Base-by-base conservation (phyloP, 2,329 filamentous ascomycete species). In the Fusarium dimerum region DNA sequence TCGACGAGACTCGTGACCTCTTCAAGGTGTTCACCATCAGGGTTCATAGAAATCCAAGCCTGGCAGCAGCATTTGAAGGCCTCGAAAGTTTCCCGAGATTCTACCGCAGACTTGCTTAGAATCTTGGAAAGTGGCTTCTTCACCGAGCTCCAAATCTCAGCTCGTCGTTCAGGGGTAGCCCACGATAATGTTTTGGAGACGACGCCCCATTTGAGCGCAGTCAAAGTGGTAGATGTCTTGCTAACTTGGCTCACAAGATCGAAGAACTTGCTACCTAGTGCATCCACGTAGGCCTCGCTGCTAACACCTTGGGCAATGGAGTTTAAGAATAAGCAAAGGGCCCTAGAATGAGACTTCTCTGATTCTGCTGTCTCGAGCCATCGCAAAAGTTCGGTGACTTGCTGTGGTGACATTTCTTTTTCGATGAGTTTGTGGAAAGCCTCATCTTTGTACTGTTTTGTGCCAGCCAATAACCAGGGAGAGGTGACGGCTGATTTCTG, bases 391-490 rank as follows among this genome's bases (percentile, higher is more conserved):
- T 73, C 72, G 2, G 68, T 45, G 7, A 81, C 65, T 51, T 80
- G 78, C n/a, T 71, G 68, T 3, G 71, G 65, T 2, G 75, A 79
- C 44, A 81, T 64, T 3, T 77, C 72, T 12, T 72, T 68, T 51
- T 79, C 75, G 15, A 81, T 60, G 36, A 67, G 52, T 15, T 50
- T 50, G n/a, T 52, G 64, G 43, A 61, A 55, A 12, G 49, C 52
- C 18, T 63, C 52, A 3, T 59, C 49, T 0, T 55, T 51, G 18
- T 60, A 58, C 8, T 50, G 52, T 17, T 41, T 50, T n/a, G 50
- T 61, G 5, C 60, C 61, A 10, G 70, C 56, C 3, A 56, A 56
- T 18, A 70, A 65, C 73, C 73, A 76, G 1, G 71, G 69, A 2
- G 68, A 72, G 7, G 45, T 59, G 43, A 34, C 13, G 32, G 60